Conservation (phyloP, 2,329 filamentous ascomycete species). For the Pseudocercospora eumusae region DNA sequence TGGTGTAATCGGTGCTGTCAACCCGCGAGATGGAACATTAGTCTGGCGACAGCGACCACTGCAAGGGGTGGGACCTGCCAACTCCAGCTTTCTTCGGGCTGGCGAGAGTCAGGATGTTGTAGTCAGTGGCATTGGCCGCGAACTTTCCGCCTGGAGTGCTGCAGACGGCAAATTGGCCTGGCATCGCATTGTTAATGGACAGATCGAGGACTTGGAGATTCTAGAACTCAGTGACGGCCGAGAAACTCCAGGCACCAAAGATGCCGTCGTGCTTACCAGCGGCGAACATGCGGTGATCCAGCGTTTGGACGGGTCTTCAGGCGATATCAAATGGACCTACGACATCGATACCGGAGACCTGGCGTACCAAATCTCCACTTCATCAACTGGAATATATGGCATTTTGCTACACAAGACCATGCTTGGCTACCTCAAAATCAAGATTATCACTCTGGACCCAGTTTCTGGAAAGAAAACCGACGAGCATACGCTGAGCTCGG, state of each 20-base stretch:
- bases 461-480: conserved; percentile 70
- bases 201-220: conserved; percentile 71
- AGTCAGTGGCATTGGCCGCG: conserved; percentile 68
- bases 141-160: conserved; percentile 80
- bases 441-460: conserved; percentile 71
- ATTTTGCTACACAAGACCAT: conserved; percentile 69
- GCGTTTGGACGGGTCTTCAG: conserved; percentile 71
- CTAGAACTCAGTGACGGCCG: conserved; percentile 65
- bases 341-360: conserved; percentile 64
- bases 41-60: conserved; percentile 81
- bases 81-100: conserved; percentile 61
- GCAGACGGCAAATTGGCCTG: conserved; percentile 77
- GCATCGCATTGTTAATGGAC: conserved; percentile 62
- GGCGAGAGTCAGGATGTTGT: conserved; percentile 78
- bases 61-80: conserved; percentile 38
- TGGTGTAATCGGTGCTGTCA: conserved; percentile 80
- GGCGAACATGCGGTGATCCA: conserved; percentile 63
- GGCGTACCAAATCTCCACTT: conserved; percentile 75
- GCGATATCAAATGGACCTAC: conserved; percentile 76
- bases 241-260: conserved; percentile 54
- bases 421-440: conserved; percentile 71
- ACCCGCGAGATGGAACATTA: conserved; percentile 79
- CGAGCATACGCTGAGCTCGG: conserved; percentile 71
- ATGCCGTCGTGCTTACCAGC: conserved; percentile 68
- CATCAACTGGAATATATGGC: conserved; percentile 69